phyloP scores from a whole-genome alignment of 176 grass and related monocot species.

The Alopecurus myosuroides region DNA sequence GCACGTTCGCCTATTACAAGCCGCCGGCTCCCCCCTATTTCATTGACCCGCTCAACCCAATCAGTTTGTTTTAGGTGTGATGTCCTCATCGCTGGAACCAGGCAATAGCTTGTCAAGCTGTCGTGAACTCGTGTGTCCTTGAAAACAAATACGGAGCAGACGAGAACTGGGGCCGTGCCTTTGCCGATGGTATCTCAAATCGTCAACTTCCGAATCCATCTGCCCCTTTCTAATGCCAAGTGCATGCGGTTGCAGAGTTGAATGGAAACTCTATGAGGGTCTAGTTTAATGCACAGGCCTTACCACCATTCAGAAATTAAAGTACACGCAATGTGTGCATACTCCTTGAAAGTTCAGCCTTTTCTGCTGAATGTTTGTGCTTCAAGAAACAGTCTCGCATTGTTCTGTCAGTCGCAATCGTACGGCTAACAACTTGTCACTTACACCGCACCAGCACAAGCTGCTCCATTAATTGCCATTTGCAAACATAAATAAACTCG shows the following conservation, averaged over 20 bases:
- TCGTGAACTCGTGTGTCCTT: no score
- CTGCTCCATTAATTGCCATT: not conserved
- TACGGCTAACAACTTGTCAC: not conserved
- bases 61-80: not conserved
- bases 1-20: not conserved
- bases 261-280: not conserved
- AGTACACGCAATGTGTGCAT: not conserved
- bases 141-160: not conserved
- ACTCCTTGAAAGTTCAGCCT: not conserved
- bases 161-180: not conserved
- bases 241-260: not conserved
- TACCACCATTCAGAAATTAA: not conserved
- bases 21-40: not conserved
- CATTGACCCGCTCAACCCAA: not conserved
- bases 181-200: no score
- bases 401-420: not conserved
- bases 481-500: not conserved
- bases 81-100: not conserved
- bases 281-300: not conserved
- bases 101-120: not conserved
- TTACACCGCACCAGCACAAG: not conserved
- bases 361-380: not conserved
- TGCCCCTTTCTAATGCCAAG: not conserved
- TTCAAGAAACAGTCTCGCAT: constrained; percentile 8
- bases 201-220: not conserved